A percentile compares a stretch with the other conserved stretches of the same genome.
Conservation (phyloP, 169 alveolate genomes). For the Plasmodium blacklocki region DNA sequence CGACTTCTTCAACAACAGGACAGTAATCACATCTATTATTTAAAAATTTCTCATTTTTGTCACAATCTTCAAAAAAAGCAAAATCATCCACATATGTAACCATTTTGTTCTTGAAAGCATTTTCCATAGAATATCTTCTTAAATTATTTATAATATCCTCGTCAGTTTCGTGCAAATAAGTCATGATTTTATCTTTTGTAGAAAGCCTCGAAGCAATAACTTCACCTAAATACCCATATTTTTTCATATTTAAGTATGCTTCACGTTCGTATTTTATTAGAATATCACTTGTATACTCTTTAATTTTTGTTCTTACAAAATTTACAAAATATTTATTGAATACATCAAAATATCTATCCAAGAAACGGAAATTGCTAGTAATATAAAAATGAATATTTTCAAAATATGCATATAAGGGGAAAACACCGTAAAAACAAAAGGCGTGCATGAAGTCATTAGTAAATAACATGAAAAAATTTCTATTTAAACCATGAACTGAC, state of each 20-base stretch:
- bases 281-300: neutral
- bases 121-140: slow-evolving; percentile 3
- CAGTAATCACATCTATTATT: neutral
- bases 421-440: neutral
- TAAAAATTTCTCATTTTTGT: neutral
- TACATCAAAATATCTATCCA: slow-evolving; percentile 6
- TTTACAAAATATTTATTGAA: neutral
- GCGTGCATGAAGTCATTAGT: neutral
- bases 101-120: neutral
- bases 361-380: slow-evolving; percentile 15
- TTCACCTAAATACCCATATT: neutral
- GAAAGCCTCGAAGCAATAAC: slow-evolving; percentile 1
- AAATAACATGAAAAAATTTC: neutral
- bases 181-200: neutral
- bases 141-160: neutral
- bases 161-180: neutral
- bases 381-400: neutral
- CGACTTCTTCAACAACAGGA: too few species aligned
- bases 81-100: slow-evolving; percentile 12
- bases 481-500: neutral
- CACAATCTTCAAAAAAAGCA: slow-evolving; percentile 18
- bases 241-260: neutral
- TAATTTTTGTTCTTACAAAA: slow-evolving; percentile 5
- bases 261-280: neutral
- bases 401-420: slow-evolving; percentile 15